These are phyloP conservation scores for Pleurotus citrinopileatus DNA, from an alignment of 768 basidiomycete species.

Conservation along the genomic window DNA sequence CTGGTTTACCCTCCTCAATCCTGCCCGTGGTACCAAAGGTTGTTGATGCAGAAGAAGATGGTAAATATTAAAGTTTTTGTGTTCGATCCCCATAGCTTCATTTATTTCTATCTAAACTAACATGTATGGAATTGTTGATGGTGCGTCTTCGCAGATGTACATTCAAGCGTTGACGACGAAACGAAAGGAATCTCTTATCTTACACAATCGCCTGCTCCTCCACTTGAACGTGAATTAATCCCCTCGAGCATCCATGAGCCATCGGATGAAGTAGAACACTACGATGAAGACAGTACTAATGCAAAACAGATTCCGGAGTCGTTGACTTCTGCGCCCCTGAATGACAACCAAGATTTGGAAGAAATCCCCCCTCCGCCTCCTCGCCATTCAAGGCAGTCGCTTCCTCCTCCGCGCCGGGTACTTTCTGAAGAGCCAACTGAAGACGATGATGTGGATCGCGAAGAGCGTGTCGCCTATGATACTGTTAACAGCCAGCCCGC, in stretches of 20 bases:
- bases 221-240: background rate
- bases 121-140: background rate
- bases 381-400: constrained; percentile 13
- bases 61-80: constrained; percentile 27
- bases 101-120: constrained; percentile 14
- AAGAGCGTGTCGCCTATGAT: background rate
- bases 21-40: constrained; percentile 2
- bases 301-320: background rate
- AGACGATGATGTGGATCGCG: constrained; percentile 10
- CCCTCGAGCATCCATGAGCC: background rate
- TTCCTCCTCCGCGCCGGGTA: constrained; percentile 20
- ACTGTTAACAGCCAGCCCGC: background rate
- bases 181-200: background rate
- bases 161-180: background rate
- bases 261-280: background rate
- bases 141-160: constrained; percentile 4
- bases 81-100: background rate
- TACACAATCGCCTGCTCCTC: background rate
- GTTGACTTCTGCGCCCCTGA: background rate
- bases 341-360: background rate
- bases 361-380: background rate
- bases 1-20: too few species aligned
- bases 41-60: constrained; percentile 21
- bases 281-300: background rate
- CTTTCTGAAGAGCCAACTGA: constrained; percentile 10